Evolutionary conservation across 345 rosid species (phyloP).

Genomic region (Sonneratia alba): DNA sequence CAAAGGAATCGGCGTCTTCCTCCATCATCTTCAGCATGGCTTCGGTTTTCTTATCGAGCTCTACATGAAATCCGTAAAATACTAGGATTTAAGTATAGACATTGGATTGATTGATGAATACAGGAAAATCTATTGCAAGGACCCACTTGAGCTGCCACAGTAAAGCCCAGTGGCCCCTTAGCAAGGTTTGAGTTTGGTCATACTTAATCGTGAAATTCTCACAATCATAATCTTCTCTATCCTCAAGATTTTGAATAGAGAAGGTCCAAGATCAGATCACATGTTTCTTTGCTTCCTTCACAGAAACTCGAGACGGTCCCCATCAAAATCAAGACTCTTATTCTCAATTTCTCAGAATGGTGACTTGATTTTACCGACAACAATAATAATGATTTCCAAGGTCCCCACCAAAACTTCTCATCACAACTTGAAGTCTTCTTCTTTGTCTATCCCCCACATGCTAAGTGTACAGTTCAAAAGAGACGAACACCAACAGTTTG

Average conservation of each 20-base stretch:
- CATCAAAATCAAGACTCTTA: background rate
- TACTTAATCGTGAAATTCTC: too few species aligned
- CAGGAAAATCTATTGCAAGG: background rate
- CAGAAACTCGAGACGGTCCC: constrained; percentile 6
- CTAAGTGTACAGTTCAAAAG: background rate
- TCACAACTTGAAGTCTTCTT: background rate
- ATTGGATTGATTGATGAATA: background rate
- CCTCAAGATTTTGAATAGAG: too few species aligned
- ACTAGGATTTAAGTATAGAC: too few species aligned
- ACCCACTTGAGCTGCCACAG: background rate
- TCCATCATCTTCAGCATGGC: constrained; percentile 66
- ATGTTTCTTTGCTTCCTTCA: background rate
- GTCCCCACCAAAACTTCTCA: background rate
- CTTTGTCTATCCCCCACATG: background rate
- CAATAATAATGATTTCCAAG: too few species aligned
- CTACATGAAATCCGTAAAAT: constrained; percentile 19
- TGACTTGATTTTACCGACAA: too few species aligned
- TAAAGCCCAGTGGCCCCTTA: background rate
- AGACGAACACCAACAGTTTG: background rate
- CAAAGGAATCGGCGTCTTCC: constrained; percentile 82
- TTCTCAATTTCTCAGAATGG: too few species aligned
- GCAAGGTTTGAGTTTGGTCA: background rate
- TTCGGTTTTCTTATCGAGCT: constrained; percentile 55
- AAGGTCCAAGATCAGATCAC: background rate
- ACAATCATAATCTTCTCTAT: too few species aligned